Conservation (phyloP, 139 green algal genomes). For the Tetradesmus lagerheimii region DNA sequence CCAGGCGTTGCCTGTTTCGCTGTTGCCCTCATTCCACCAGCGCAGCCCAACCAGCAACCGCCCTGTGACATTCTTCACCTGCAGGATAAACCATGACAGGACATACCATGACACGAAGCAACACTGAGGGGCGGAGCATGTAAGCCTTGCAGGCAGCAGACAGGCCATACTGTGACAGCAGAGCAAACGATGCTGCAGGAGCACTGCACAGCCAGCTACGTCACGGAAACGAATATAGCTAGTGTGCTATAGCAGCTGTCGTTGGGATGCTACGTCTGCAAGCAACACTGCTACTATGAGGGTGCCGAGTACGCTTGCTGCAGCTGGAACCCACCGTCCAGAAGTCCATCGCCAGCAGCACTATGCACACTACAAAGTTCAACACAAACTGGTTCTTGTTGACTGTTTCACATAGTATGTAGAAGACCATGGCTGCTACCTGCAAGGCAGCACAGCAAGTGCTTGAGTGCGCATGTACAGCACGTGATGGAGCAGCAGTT, state of each 20-base stretch:
- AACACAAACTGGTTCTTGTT: slow-evolving; percentile 77
- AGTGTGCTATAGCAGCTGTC: no score
- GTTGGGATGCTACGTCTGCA: no score
- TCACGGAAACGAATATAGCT: no score
- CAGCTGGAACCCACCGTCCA: slow-evolving; percentile 81
- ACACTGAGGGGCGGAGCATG: neutral
- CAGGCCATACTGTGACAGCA: no score
- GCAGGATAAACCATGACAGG: no score
- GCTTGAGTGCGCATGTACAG: neutral
- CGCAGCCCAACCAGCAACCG: slow-evolving; percentile 93
- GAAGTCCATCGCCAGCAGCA: slow-evolving; percentile 91
- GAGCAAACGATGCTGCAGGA: no score
- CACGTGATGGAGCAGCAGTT: neutral
- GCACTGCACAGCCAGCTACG: no score
- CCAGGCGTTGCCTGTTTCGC: slow-evolving; percentile 93
- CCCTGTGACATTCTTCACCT: slow-evolving; percentile 96
- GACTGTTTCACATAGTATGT: slow-evolving; percentile 76
- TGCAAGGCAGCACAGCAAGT: slow-evolving; percentile 47
- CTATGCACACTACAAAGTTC: slow-evolving; percentile 89
- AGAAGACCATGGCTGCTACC: slow-evolving; percentile 69
- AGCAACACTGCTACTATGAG: neutral
- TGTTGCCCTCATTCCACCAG: slow-evolving; percentile 96
- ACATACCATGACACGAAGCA: neutral
- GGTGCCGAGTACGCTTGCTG: neutral
- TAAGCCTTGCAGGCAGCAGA: no score